A percentile compares a stretch with the other conserved stretches of the same genome.
These are phyloP conservation scores for Amesomyces nigricolor DNA, from an alignment of 2,329 filamentous ascomycete species.

Conservation along the genomic window DNA sequence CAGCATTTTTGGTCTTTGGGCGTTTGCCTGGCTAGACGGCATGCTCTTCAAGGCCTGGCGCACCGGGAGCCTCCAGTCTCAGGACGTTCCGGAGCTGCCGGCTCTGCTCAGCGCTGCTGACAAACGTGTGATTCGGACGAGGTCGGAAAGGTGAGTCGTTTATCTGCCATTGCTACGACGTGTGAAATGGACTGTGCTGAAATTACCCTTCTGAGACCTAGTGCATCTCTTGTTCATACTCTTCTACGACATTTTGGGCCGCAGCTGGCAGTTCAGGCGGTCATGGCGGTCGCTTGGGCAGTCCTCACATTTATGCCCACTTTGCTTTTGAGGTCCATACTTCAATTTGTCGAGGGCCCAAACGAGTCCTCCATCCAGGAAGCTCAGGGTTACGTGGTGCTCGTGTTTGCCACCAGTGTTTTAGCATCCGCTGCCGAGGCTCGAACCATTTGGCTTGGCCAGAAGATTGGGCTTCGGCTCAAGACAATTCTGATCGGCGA, in stretches of 20 bases:
- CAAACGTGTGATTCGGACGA: constrained; percentile 1
- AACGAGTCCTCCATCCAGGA: constrained; percentile 70
- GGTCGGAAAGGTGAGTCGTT: constrained; percentile 7
- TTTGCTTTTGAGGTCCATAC: constrained; percentile 48
- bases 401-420: constrained; percentile 75
- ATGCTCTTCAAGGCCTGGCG: constrained; percentile 14
- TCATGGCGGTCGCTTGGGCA: constrained; percentile 9
- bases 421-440: constrained; percentile 76
- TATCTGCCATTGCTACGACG: background rate
- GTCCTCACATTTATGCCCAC: constrained; percentile 12
- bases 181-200: background rate
- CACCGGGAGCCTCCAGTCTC: constrained; percentile 3
- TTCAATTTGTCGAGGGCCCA: constrained; percentile 84
- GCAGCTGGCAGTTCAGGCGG: constrained; percentile 8
- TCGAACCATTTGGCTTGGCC: constrained; percentile 83
- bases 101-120: constrained; percentile 8
- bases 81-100: constrained; percentile 5
- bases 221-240: constrained; percentile 7
- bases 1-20: constrained; percentile 14
- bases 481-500: constrained; percentile 93
- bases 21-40: constrained; percentile 10
- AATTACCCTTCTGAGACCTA: background rate
- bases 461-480: constrained; percentile 85
- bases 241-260: constrained; percentile 12
- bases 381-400: constrained; percentile 87